Percentiles rank a stretch among this genome's conserved stretches.
Conservation (phyloP, 129 eudicot genomes). For the Kitagawia praeruptora region DNA sequence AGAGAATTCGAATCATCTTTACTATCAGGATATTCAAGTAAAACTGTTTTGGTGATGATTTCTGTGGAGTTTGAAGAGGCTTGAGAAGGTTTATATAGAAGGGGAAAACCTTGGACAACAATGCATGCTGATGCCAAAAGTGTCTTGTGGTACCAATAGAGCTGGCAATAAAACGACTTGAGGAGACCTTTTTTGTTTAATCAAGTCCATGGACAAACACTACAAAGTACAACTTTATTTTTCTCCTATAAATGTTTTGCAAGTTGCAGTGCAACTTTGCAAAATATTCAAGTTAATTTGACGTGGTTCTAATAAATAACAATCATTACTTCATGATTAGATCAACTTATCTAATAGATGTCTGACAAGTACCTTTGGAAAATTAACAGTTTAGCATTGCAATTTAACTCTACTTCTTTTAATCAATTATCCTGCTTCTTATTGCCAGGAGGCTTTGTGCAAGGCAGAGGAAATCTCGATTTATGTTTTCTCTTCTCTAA, state of each 20-base stretch:
- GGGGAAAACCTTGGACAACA: not conserved
- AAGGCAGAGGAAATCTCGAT: too few relatives aligned
- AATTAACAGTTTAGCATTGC: too few relatives aligned
- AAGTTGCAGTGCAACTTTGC: not conserved
- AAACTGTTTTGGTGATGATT: not conserved
- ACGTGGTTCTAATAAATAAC: not conserved
- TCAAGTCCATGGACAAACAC: not conserved
- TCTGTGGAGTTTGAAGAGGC: slow-evolving; percentile 9
- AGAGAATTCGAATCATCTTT: slow-evolving; percentile 38
- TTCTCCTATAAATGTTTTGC: not conserved
- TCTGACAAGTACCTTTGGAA: not conserved
- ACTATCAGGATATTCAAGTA: not conserved
- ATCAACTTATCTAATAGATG: not conserved
- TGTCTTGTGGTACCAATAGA: not conserved
- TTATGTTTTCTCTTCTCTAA: too few relatives aligned
- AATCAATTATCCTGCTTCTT: not conserved
- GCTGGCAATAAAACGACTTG: not conserved
- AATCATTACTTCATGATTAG: not conserved
- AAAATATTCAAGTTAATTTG: not conserved
- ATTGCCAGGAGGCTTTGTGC: not conserved
- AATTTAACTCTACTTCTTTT: not conserved
- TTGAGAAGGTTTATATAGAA: slow-evolving; percentile 26
- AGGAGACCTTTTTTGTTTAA: slow-evolving; percentile 2
- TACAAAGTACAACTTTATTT: not conserved
- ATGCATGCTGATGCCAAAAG: slow-evolving; percentile 6